Evolutionary conservation across 345 rosid species (phyloP), one percentile per base, ranked within the genome.

Genomic region (Euphorbia lathyris): DNA sequence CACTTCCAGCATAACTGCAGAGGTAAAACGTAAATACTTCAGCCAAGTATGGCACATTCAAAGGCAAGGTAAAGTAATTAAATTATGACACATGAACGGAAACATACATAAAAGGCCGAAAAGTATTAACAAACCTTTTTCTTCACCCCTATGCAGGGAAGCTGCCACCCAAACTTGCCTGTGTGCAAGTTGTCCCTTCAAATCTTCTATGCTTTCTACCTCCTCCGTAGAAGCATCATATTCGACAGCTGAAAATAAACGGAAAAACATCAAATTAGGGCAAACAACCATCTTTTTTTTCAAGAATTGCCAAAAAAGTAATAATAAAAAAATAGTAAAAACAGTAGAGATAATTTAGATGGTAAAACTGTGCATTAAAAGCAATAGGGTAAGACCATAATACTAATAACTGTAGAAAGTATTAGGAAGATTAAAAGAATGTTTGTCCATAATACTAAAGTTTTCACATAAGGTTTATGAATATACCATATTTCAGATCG

Each of bases 151-250:
- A 77, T 93, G 98, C 65, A 93, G 80, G 36, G 98, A 93, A 65
- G 98, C 82, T 76, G 98, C 97, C 84, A 93, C 88, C 97, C 98
- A 93, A 57, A 91, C 89, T 71, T 79, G 80, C 82, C 73, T 86
- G 38, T 77, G 76, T 43, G 72, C 74, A 76, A 93, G 85, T 64
- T 86, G 85, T 67, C 30, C 76, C 80, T 84, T 81, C 79, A 93
- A 74, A 71, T 80, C 85, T 68, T 81, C 84, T 56, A 86, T 64
- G 68, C 78, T 75, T 62, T 72, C 76, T 3, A 38, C 66, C 47
- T 77, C 74, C 73, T 59, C 78, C 71, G 50, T 65, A 62, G 79
- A 74, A 73, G 58, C 67, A 59, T 80, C 83, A 70, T 58, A 76
- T 65, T 82, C 87, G 65, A 79, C 84, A 17, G 82, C 88, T 73